Base-by-base conservation (phyloP, 179 eudicot genomes). In the Carnegiea gigantea region DNA sequence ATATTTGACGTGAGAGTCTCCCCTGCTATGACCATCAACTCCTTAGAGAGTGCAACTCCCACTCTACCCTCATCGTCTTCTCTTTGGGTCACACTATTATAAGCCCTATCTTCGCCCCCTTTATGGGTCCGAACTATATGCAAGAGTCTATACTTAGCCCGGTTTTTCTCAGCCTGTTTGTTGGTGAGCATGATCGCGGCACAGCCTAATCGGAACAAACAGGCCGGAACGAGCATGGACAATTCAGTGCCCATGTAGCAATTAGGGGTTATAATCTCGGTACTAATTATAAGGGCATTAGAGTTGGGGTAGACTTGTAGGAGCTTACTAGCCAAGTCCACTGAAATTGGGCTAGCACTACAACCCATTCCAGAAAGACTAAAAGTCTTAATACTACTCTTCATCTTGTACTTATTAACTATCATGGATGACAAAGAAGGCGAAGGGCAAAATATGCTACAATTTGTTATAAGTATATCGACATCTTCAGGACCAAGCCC, bases 291-390 rank as follows among this genome's bases (percentile, higher is more conserved):
- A 21, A 38, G 76, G 30, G 76, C 76, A 12, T 72, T 36, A 6
- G 49, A 38, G 30, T 72, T 72, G 1, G 76, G 51, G 51, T 72
- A 12, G 17, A 72, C 76, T 40, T 40, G 76, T 15, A 72, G 76
- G 48, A 72, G 51, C 48, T 4, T 44, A 20, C 76, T 72, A 12
- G 76, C 76, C 4, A 38, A 44, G 51, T 72, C 76, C 11, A 17
- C 51, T 38, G 76, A 72, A 12, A 72, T 72, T 7, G 76, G 76
- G 51, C 76, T 72, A 1, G 49, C 48, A n/a, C 76, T 72, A 72
- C 74, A 70, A 5, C 76, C 76, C 76, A 72, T 72, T 18, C 76
- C 76, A 17, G 76, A 72, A 2, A 72, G 51, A 12, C 51, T 72
- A n/a, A 72, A 38, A 20, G 49, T 72, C 76, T 72, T 72, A 24